Evolutionary conservation across 1,284 basidiomycete genomes (phyloP).

Genomic region (Athelia sp.): DNA sequence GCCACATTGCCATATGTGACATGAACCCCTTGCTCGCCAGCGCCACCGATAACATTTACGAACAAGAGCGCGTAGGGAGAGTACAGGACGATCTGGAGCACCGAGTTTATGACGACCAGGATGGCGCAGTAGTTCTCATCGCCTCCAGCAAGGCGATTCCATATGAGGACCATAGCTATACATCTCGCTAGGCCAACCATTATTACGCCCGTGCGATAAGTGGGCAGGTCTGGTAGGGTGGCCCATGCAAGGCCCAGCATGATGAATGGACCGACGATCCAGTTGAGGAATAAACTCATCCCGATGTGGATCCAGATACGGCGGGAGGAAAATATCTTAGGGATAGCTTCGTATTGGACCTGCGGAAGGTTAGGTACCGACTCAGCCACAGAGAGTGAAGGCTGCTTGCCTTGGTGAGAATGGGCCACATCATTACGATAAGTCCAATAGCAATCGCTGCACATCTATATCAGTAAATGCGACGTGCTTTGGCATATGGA

Average conservation of each 20-base stretch:
- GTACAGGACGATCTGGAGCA: conserved; percentile 76
- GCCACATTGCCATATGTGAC: conserved; percentile 69
- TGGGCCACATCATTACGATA: conserved; percentile 91
- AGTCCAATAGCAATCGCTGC: conserved; percentile 74
- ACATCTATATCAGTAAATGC: conserved; percentile 11
- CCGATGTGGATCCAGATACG: conserved; percentile 68
- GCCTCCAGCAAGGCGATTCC: conserved; percentile 78
- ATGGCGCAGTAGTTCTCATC: conserved; percentile 77
- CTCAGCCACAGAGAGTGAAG: too few relatives aligned
- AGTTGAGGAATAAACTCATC: conserved; percentile 75
- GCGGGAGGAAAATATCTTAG: conserved; percentile 48
- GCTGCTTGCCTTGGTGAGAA: too few relatives aligned
- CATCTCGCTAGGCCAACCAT: conserved; percentile 58
- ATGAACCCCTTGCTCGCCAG: conserved; percentile 33
- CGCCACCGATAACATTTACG: conserved; percentile 63
- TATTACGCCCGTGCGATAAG: conserved; percentile 55
- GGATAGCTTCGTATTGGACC: conserved; percentile 71
- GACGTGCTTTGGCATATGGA: conserved; percentile 12
- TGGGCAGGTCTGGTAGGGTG: conserved; percentile 73
- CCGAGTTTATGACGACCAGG: conserved; percentile 56
- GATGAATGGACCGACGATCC: conserved; percentile 76
- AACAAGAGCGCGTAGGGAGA: conserved; percentile 76
- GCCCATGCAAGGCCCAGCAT: conserved; percentile 88
- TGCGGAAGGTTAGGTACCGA: too few relatives aligned
- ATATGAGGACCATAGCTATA: conserved; percentile 83